Evolutionary conservation across 2,329 filamentous ascomycete genomes (phyloP).

Genomic region (Parastagonospora avenae): DNA sequence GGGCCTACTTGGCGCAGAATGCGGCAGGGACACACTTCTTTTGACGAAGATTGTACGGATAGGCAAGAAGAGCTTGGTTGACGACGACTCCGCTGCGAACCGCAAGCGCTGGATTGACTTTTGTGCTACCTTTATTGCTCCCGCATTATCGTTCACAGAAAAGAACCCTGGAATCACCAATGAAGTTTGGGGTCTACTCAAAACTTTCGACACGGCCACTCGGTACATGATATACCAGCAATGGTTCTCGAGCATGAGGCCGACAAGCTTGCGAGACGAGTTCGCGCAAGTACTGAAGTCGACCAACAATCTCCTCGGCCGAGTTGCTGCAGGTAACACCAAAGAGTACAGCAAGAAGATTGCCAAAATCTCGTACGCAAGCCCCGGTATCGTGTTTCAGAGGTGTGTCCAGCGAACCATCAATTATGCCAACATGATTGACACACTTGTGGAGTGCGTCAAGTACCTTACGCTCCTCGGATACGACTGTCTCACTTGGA

Average conservation of each 20-base stretch:
- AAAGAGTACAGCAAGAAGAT: slow-evolving; percentile 84
- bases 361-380: slow-evolving; percentile 89
- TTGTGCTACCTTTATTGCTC: slow-evolving; percentile 81
- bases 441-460: slow-evolving; percentile 91
- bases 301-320: slow-evolving; percentile 84
- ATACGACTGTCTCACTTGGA: slow-evolving; percentile 93
- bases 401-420: slow-evolving; percentile 90
- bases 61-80: slow-evolving; percentile 73
- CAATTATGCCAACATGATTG: slow-evolving; percentile 91
- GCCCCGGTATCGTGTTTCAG: slow-evolving; percentile 88
- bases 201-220: slow-evolving; percentile 73
- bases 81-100: slow-evolving; percentile 74
- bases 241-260: slow-evolving; percentile 68
- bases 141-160: slow-evolving; percentile 83
- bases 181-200: slow-evolving; percentile 83
- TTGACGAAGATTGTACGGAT: slow-evolving; percentile 85
- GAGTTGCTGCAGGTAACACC: slow-evolving; percentile 85
- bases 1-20: slow-evolving; percentile 84
- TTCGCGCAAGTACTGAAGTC: slow-evolving; percentile 79
- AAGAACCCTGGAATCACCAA: slow-evolving; percentile 84
- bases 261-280: slow-evolving; percentile 72
- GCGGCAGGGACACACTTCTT: slow-evolving; percentile 80
- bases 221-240: slow-evolving; percentile 91
- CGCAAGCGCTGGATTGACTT: slow-evolving; percentile 81
- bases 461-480: slow-evolving; percentile 92